These are phyloP conservation scores for Cladosporium sp. DNA, from an alignment of 2,329 filamentous ascomycete genomes.

Conservation along the genomic window DNA sequence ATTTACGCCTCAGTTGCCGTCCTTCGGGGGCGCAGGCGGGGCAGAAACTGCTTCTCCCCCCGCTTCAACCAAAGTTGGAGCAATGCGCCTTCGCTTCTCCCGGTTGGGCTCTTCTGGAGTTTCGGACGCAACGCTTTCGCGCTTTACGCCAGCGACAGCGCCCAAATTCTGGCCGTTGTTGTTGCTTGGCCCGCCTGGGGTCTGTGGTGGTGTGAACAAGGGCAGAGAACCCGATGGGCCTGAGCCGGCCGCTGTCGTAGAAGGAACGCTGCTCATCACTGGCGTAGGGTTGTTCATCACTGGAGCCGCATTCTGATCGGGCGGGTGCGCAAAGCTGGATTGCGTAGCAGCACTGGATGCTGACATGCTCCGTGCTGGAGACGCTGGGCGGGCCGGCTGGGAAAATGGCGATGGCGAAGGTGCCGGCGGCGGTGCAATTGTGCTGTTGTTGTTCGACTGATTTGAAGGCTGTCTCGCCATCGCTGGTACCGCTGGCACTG, in stretches of 20 bases:
- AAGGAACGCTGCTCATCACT: conserved; percentile 35
- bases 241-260: conserved; percentile 39
- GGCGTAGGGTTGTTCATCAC: conserved; percentile 38
- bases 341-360: conserved; percentile 63
- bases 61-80: conserved; percentile 40
- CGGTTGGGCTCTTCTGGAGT: conserved; percentile 36
- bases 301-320: conserved; percentile 43
- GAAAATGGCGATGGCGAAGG: conserved; percentile 60
- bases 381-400: conserved; percentile 60
- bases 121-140: conserved; percentile 32
- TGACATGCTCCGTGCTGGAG: conserved; percentile 82
- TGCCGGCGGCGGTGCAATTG: conserved; percentile 22
- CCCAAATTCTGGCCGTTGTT: conserved; percentile 8
- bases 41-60: neutral
- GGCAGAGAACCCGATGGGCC: conserved; percentile 55
- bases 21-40: neutral
- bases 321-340: conserved; percentile 44
- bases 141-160: conserved; percentile 31
- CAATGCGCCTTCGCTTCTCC: conserved; percentile 48
- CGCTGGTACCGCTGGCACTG: conserved; percentile 59
- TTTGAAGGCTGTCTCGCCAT: conserved; percentile 61
- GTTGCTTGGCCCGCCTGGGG: conserved; percentile 55
- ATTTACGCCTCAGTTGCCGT: neutral
- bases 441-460: conserved; percentile 4
- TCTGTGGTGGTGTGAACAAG: conserved; percentile 87